Conservation (phyloP, 768 basidiomycete genomes). For the Suillus plorans region DNA sequence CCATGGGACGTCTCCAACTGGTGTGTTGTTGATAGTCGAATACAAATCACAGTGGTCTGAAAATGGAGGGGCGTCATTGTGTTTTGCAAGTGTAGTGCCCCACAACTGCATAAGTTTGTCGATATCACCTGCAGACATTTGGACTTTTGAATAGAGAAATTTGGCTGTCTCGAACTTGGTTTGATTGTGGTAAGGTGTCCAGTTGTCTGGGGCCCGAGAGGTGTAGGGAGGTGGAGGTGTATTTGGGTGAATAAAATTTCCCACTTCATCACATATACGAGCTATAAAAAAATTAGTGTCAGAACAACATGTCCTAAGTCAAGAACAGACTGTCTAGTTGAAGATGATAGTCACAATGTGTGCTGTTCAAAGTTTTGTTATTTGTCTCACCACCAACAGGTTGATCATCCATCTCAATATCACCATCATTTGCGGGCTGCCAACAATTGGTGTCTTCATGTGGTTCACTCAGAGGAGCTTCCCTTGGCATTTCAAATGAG, state of each 20-base stretch:
- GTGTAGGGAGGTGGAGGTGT: conserved; percentile 6
- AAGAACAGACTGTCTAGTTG: not conserved
- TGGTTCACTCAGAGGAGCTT: no score
- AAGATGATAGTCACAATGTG: not conserved
- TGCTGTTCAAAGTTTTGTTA: no score
- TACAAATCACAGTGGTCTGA: conserved; percentile 20
- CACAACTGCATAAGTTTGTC: conserved; percentile 18
- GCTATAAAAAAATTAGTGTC: not conserved
- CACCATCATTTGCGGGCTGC: no score
- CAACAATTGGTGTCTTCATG: no score
- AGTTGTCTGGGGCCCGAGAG: conserved; percentile 7
- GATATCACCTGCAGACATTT: conserved; percentile 19
- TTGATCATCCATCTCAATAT: no score
- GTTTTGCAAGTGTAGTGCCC: conserved; percentile 1
- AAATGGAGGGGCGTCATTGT: not conserved
- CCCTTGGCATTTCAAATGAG: not conserved
- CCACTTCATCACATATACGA: conserved; percentile 3
- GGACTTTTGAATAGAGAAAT: conserved; percentile 16
- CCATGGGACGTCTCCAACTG: conserved; percentile 29
- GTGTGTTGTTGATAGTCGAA: conserved; percentile 25
- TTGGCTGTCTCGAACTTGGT: conserved; percentile 17
- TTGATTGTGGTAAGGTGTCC: conserved; percentile 17
- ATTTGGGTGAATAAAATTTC: not conserved
- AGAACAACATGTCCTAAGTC: not conserved
- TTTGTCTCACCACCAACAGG: no score